Conservation (phyloP, 2,329 filamentous ascomycete genomes). For the Blastomyces parvus region DNA sequence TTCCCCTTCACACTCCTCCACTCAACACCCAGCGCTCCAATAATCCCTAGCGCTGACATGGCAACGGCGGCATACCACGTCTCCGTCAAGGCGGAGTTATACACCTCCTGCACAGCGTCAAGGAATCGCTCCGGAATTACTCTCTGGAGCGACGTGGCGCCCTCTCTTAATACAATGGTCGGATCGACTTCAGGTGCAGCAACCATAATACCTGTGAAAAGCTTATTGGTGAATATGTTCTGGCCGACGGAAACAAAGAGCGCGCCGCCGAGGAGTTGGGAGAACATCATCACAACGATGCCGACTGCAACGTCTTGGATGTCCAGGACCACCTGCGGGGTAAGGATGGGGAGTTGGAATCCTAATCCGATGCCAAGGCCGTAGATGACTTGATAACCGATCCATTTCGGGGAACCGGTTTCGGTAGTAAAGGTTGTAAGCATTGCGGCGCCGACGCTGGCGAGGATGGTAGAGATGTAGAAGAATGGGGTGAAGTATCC, state of each 20-base stretch:
- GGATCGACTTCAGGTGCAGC: slow-evolving; percentile 23
- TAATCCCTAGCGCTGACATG: slow-evolving; percentile 27
- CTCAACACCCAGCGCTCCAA: slow-evolving; percentile 30
- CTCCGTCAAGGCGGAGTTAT: slow-evolving; percentile 30
- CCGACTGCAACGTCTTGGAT: slow-evolving; percentile 28
- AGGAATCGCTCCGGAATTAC: slow-evolving; percentile 23
- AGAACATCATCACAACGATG: slow-evolving; percentile 29
- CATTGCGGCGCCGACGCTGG: slow-evolving; percentile 29
- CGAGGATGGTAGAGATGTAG: slow-evolving; percentile 25
- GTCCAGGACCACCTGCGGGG: slow-evolving; percentile 27
- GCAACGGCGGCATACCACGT: slow-evolving; percentile 33
- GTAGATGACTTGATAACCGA: slow-evolving; percentile 32
- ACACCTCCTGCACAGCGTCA: slow-evolving; percentile 26
- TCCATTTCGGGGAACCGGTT: slow-evolving; percentile 28
- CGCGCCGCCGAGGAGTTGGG: slow-evolving; percentile 30
- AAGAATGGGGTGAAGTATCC: slow-evolving; percentile 37
- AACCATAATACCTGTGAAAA: slow-evolving; percentile 21
- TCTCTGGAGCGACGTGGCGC: slow-evolving; percentile 31
- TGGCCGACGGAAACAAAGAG: slow-evolving; percentile 32
- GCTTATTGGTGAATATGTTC: slow-evolving; percentile 32
- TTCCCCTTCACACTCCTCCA: slow-evolving; percentile 35
- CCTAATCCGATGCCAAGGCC: slow-evolving; percentile 31
- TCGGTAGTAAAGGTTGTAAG: slow-evolving; percentile 28
- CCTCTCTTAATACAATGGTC: slow-evolving; percentile 23
- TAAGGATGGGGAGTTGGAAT: slow-evolving; percentile 29